Conservation (phyloP, 1,284 basidiomycete genomes). For the Ganoderma multipileum region DNA sequence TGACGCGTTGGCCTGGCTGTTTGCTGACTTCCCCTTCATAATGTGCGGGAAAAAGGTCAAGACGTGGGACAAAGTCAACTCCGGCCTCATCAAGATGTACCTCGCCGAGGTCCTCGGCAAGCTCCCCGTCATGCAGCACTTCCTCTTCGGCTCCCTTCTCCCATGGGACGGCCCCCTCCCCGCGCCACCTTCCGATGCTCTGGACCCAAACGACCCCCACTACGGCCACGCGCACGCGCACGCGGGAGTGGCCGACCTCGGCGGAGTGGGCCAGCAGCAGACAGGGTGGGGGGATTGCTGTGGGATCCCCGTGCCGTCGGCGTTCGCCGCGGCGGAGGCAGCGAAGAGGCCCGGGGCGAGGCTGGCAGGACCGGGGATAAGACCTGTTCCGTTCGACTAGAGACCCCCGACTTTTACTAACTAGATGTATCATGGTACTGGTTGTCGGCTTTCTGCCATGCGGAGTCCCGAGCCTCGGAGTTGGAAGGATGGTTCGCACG, state of each 20-base stretch:
- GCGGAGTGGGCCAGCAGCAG: conserved; percentile 54
- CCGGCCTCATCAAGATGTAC: conserved; percentile 99
- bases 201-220: conserved; percentile 52
- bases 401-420: neutral
- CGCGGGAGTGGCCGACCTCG: conserved; percentile 50
- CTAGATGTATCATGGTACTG: neutral
- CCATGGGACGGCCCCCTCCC: conserved; percentile 70
- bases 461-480: neutral
- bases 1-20: neutral
- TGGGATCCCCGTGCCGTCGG: conserved; percentile 88
- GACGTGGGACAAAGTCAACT: conserved; percentile 96
- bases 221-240: conserved; percentile 64
- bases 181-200: conserved; percentile 43
- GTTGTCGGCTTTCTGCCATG: neutral
- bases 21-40: neutral
- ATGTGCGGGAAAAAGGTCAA: conserved; percentile 65
- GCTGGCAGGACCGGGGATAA: conserved; percentile 66
- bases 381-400: conserved; percentile 86
- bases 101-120: conserved; percentile 94
- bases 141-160: conserved; percentile 90
- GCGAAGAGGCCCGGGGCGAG: conserved; percentile 47
- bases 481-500: neutral
- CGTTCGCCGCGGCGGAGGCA: conserved; percentile 74
- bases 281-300: conserved; percentile 94
- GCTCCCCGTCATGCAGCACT: conserved; percentile 83